A percentile compares a stretch with the other conserved stretches of the same genome.
These are phyloP conservation scores for Agroathelia rolfsii DNA, from an alignment of 1,284 basidiomycete species.

Conservation along the genomic window DNA sequence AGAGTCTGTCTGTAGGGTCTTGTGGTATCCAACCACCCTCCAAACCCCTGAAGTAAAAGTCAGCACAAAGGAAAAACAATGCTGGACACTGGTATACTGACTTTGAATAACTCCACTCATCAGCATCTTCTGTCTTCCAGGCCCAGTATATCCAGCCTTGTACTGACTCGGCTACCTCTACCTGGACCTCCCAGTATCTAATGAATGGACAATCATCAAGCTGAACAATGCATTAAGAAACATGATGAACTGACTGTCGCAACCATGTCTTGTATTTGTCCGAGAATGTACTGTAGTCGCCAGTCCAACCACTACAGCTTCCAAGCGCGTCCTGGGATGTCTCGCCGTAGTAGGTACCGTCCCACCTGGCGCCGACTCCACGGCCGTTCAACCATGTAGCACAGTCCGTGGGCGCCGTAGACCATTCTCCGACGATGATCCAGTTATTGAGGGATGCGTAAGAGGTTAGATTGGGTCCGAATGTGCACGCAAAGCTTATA, in stretches of 20 bases:
- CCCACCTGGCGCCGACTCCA: conserved; percentile 65
- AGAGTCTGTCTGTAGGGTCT: conserved; percentile 50
- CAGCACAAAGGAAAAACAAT: conserved; percentile 29
- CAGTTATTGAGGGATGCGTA: conserved; percentile 45
- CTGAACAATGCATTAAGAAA: too few relatives aligned
- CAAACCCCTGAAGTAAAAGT: conserved; percentile 60
- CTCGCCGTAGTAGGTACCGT: conserved; percentile 38
- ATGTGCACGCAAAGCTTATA: conserved; percentile 40
- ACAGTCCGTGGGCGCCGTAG: conserved; percentile 72
- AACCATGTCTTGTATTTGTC: conserved; percentile 55
- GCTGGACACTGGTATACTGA: conserved; percentile 4
- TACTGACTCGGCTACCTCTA: conserved; percentile 49
- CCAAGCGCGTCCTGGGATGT: conserved; percentile 29
- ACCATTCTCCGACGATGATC: conserved; percentile 72
- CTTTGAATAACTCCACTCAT: conserved; percentile 23
- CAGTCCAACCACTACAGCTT: conserved; percentile 51
- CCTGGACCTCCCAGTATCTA: conserved; percentile 76
- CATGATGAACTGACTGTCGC: conserved; percentile 35
- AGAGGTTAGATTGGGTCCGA: conserved; percentile 24
- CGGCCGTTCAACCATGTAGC: conserved; percentile 69
- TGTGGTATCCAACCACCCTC: conserved; percentile 66
- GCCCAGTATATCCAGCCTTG: conserved; percentile 83
- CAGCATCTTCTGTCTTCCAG: too few relatives aligned
- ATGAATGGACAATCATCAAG: neutral
- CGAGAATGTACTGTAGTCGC: conserved; percentile 48